Evolutionary conservation across 1,139 yeast genomes (phyloP), one percentile per base, ranked within the genome.

Genomic region (Candida sp.): DNA sequence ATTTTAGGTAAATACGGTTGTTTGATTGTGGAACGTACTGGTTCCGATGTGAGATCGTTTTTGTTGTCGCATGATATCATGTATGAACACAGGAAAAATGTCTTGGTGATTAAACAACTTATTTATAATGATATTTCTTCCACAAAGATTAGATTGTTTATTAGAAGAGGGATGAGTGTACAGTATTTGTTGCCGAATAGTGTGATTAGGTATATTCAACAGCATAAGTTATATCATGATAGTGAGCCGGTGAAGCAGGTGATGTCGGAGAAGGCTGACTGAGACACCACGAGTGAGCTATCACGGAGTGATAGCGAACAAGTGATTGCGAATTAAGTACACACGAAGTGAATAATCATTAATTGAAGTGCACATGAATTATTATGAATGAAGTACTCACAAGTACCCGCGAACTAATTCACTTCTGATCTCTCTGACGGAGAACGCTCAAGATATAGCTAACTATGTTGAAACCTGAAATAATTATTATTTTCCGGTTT

Each of bases 1-100:
- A 95, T 93, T 43, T 74, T 93, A 51, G 99, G 99, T 25, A 83
- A 87, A 49, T 93, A 93, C 62, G 99, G 99, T 2, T 93, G 99
- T 66, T 71, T 93, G 51, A 93, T 95, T 45, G 97, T 93, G 21
- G 99, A 93, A 70, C 77, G 99, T 56, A 91, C 99, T 0, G 99
- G 99, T 4, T 78, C 95, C 7, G 99, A 93, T 64, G 99, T 95
- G 38, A 79, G 98, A 59, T 83, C 91, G 38, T 93, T 93, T 72
- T 69, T 93, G 56, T 73, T 93, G 49, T 83, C 93, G 46, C 99
- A 93, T 66, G 99, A 93, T 61, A 87, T 93, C 54, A 88, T 93
- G 97, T 93, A 91, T 63, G 97, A 93, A 64, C 97, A 93, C 63
- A 75, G 98, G 44, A 79, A 95, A 55, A 95, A 95, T 62, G 95